phyloP scores from a whole-genome alignment of 83 land plant genomes.

The Picea abies region DNA sequence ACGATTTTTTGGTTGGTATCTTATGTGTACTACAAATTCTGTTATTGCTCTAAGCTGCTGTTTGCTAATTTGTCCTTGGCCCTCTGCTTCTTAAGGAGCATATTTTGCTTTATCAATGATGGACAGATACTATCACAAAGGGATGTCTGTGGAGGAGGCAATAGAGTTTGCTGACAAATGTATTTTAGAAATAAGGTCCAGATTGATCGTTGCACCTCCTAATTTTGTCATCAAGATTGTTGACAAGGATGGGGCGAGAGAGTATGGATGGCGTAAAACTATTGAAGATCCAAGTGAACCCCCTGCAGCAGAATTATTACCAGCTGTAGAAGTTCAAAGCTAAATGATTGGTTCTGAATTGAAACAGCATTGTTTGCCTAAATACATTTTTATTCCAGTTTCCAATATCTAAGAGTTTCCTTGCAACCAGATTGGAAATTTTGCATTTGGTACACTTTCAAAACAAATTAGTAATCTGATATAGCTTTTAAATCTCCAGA shows the following conservation, averaged over 20 bases:
- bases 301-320: too few species aligned
- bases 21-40: background rate
- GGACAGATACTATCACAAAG: slow-evolving; percentile 81
- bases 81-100: slow-evolving; percentile 39
- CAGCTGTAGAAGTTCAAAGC: too few species aligned
- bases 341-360: too few species aligned
- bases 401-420: too few species aligned
- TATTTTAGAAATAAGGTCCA: slow-evolving; percentile 75
- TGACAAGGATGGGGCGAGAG: slow-evolving; percentile 95
- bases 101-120: slow-evolving; percentile 83
- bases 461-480: too few species aligned
- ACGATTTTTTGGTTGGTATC: background rate
- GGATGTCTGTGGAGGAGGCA: slow-evolving; percentile 80
- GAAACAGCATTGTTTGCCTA: too few species aligned
- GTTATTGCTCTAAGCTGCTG: too few species aligned
- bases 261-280: slow-evolving; percentile 80
- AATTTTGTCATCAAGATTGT: slow-evolving; percentile 96
- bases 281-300: slow-evolving; percentile 38
- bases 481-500: too few species aligned
- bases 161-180: slow-evolving; percentile 78
- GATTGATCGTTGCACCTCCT: slow-evolving; percentile 88
- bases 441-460: too few species aligned
- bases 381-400: too few species aligned
- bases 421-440: too few species aligned
- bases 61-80: background rate